Percentiles rank a stretch among this genome's conserved stretches.
phyloP scores from a whole-genome alignment of 2,329 filamentous ascomycete species.

The Colletotrichum musae region DNA sequence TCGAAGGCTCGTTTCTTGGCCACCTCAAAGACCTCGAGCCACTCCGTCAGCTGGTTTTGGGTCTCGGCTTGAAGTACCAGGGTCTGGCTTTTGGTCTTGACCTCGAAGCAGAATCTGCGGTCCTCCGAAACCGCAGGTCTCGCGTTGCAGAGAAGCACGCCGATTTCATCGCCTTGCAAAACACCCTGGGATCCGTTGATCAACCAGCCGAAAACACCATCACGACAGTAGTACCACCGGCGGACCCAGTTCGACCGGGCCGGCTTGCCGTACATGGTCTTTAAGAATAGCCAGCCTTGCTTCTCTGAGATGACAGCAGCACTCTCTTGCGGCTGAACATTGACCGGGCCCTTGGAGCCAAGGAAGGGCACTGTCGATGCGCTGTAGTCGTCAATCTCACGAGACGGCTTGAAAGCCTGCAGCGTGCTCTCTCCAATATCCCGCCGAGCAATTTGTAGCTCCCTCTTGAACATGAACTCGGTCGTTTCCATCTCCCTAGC shows the following conservation, averaged over 20 bases:
- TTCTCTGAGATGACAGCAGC: slow-evolving; percentile 77
- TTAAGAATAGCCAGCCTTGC: slow-evolving; percentile 93
- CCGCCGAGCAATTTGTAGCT: slow-evolving; percentile 83
- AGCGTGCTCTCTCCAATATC: slow-evolving; percentile 87
- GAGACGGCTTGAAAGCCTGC: slow-evolving; percentile 80
- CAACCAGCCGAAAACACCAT: slow-evolving; percentile 96
- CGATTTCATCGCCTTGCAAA: slow-evolving; percentile 95
- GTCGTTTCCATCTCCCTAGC: slow-evolving; percentile 92
- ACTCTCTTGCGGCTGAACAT: slow-evolving; percentile 69
- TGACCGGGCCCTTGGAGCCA: slow-evolving; percentile 78
- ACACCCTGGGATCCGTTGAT: slow-evolving; percentile 88
- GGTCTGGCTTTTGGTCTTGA: slow-evolving; percentile 96
- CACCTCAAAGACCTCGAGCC: slow-evolving; percentile 93
- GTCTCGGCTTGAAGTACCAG: slow-evolving; percentile 94
- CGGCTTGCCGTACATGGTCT: slow-evolving; percentile 87
- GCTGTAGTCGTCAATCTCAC: slow-evolving; percentile 94
- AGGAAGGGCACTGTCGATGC: slow-evolving; percentile 91
- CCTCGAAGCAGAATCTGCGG: slow-evolving; percentile 95
- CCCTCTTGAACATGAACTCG: slow-evolving; percentile 86
- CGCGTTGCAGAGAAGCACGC: slow-evolving; percentile 92
- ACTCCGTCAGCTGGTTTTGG: slow-evolving; percentile 91
- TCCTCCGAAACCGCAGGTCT: slow-evolving; percentile 94
- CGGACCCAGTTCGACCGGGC: slow-evolving; percentile 91
- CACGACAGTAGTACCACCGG: slow-evolving; percentile 95
- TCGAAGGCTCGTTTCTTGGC: slow-evolving; percentile 95